phyloP scores from a whole-genome alignment of 2,329 filamentous ascomycete species.

The Teratosphaeria pseudoeucalypti region DNA sequence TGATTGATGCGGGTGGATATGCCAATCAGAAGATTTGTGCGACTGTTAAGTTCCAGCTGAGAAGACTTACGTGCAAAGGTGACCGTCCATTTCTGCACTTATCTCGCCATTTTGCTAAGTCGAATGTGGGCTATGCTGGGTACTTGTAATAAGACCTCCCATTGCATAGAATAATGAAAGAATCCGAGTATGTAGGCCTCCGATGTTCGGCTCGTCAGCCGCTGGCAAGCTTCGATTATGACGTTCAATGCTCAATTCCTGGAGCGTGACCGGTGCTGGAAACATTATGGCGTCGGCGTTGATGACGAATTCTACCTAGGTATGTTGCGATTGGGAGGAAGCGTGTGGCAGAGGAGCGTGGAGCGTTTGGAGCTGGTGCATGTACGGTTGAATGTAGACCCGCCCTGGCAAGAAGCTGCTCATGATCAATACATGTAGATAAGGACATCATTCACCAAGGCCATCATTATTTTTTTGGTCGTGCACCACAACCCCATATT shows the following conservation, averaged over 20 bases:
- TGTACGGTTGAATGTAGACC: not conserved
- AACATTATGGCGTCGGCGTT: not conserved
- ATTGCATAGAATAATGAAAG: not conserved
- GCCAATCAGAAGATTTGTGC: too few relatives aligned
- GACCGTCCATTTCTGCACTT: not conserved
- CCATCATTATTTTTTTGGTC: too few relatives aligned
- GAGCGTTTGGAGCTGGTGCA: not conserved
- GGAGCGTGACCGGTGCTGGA: not conserved
- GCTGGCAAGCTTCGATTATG: not conserved
- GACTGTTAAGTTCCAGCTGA: too few relatives aligned
- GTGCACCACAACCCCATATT: too few relatives aligned
- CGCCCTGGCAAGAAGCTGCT: not conserved
- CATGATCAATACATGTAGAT: too few relatives aligned
- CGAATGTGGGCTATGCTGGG: not conserved
- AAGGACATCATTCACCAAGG: too few relatives aligned
- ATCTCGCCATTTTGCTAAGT: not conserved
- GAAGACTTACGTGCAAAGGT: too few relatives aligned
- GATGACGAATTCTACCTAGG: not conserved
- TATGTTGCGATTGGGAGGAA: not conserved
- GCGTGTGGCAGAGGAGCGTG: not conserved
- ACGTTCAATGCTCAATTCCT: not conserved
- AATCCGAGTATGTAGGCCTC: not conserved
- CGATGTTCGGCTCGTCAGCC: not conserved
- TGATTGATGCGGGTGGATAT: too few relatives aligned
- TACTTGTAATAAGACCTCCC: not conserved